phyloP scores from a whole-genome alignment of 805 yeast species.

The Yarrowia alimentaria region DNA sequence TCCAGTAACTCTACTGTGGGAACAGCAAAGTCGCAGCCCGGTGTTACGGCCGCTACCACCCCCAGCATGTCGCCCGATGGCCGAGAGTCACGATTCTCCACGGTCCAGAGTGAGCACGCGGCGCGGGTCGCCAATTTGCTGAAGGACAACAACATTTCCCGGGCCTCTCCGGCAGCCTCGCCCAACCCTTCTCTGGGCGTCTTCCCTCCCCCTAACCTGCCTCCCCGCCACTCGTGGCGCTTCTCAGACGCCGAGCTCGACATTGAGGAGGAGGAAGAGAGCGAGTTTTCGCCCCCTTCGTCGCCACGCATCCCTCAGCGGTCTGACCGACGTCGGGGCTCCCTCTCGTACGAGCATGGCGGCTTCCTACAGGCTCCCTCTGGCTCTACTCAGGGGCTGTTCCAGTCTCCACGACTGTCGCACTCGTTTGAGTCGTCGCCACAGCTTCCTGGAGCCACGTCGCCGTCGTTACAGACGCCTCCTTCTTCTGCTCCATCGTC shows the following conservation, averaged over 20 bases:
- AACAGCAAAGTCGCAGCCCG: constrained; percentile 16
- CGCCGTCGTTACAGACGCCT: constrained; percentile 10
- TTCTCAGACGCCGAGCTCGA: constrained; percentile 16
- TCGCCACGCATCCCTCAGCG: constrained; percentile 14
- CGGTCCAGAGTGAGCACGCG: constrained; percentile 15
- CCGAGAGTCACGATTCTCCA: constrained; percentile 5
- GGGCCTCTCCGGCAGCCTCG: constrained; percentile 5
- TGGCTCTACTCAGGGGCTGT: background rate
- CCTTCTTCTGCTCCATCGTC: constrained; percentile 8
- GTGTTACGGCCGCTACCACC: constrained; percentile 13
- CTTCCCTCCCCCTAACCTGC: constrained; percentile 10
- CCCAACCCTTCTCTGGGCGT: constrained; percentile 14
- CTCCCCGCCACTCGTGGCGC: constrained; percentile 5
- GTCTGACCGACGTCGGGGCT: constrained; percentile 16
- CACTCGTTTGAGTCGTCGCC: constrained; percentile 20
- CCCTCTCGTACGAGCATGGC: background rate
- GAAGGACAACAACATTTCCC: constrained; percentile 5
- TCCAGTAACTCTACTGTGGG: constrained; percentile 14
- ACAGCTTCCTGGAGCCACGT: background rate
- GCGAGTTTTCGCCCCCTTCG: background rate
- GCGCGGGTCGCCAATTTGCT: constrained; percentile 21
- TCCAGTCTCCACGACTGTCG: constrained; percentile 5
- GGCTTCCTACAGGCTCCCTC: background rate
- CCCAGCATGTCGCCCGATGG: constrained; percentile 25
- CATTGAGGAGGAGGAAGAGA: constrained; percentile 21